Percentiles rank a stretch among this genome's conserved stretches.
Evolutionary conservation across 2,329 filamentous ascomycete genomes (phyloP).

Genomic region (Curvularia sp.): DNA sequence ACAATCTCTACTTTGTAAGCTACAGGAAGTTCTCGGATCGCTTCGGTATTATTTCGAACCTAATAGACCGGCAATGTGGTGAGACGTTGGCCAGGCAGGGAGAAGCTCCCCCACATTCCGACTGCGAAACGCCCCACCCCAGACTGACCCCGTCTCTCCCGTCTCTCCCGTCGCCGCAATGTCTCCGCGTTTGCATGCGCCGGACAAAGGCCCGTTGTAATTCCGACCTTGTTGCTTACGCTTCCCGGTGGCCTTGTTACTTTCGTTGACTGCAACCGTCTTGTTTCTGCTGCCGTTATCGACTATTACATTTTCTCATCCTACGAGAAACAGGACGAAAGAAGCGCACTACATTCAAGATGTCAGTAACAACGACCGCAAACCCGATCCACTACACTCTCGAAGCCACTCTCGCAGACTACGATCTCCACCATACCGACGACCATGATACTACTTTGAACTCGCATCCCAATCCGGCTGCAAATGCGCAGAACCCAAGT

Average conservation of each 20-base stretch:
- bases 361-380: slow-evolving; percentile 56
- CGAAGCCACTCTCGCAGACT: slow-evolving; percentile 53
- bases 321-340: not conserved
- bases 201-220: slow-evolving; percentile 1
- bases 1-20: slow-evolving; percentile 13
- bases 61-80: slow-evolving; percentile 7
- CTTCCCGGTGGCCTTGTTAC: not conserved
- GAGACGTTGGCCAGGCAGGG: not conserved
- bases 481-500: slow-evolving; percentile 25
- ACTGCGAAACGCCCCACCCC: not conserved
- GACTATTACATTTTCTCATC: not conserved
- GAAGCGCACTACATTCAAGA: slow-evolving; percentile 25
- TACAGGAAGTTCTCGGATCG: not conserved
- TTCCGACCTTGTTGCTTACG: not conserved
- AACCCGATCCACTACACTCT: slow-evolving; percentile 50
- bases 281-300: not conserved
- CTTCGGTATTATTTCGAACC: not conserved
- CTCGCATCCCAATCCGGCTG: slow-evolving; percentile 38
- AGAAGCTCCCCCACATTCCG: slow-evolving; percentile 30
- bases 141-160: not conserved
- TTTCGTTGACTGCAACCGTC: not conserved
- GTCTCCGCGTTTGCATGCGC: slow-evolving; percentile 15
- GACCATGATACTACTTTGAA: slow-evolving; percentile 37
- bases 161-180: slow-evolving; percentile 1
- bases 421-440: slow-evolving; percentile 55